Evolutionary conservation across 2,329 filamentous ascomycete species (phyloP).

Genomic region (Corynespora cassiicola): DNA sequence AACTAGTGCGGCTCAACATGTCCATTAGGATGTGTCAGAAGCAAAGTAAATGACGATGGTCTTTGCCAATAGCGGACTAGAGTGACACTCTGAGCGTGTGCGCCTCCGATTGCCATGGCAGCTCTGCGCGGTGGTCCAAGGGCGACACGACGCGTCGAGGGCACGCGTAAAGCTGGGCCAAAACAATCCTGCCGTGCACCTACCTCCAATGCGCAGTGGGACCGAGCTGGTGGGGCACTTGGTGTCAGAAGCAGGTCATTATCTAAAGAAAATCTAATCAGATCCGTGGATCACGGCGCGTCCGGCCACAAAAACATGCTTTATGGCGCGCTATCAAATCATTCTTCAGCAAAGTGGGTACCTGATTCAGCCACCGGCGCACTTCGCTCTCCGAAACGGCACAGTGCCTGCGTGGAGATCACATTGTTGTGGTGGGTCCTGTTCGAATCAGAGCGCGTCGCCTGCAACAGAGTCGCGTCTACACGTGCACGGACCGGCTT

Average conservation of each 20-base stretch:
- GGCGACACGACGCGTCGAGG: neutral
- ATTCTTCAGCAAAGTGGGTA: slow-evolving; percentile 33
- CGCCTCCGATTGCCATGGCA: too few relatives aligned
- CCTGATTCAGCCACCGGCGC: slow-evolving; percentile 34
- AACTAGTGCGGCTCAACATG: too few relatives aligned
- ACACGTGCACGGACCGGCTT: slow-evolving; percentile 32
- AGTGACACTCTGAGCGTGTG: neutral
- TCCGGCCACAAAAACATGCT: slow-evolving; percentile 4
- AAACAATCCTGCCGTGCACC: slow-evolving; percentile 3
- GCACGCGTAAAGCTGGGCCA: neutral
- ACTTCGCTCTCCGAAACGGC: slow-evolving; percentile 28
- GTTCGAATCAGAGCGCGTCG: slow-evolving; percentile 40
- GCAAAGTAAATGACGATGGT: too few relatives aligned
- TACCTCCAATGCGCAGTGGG: too few relatives aligned
- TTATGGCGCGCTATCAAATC: slow-evolving; percentile 11
- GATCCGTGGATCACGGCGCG: slow-evolving; percentile 22
- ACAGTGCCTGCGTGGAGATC: slow-evolving; percentile 22
- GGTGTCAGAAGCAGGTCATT: slow-evolving; percentile 7
- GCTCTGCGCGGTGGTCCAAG: neutral
- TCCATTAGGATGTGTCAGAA: too few relatives aligned
- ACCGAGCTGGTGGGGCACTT: slow-evolving; percentile 11
- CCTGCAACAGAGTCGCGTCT: slow-evolving; percentile 32
- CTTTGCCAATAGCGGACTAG: too few relatives aligned
- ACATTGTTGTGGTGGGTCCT: slow-evolving; percentile 35
- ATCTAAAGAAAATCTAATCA: slow-evolving; percentile 32